These are phyloP conservation scores for Candida bentonensis DNA, from an alignment of 805 yeast genomes.

Conservation along the genomic window DNA sequence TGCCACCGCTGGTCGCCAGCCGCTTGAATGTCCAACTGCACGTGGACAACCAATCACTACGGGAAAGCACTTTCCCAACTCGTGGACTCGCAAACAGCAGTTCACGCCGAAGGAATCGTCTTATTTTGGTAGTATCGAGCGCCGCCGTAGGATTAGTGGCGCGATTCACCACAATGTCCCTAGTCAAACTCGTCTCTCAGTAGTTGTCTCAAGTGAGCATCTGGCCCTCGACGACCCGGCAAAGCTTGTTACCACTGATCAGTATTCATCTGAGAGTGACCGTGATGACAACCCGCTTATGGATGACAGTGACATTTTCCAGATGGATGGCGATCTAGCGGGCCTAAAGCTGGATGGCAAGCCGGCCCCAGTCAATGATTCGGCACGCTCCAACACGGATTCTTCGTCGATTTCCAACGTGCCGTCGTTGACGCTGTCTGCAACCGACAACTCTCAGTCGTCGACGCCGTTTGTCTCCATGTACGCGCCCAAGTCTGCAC, in stretches of 20 bases:
- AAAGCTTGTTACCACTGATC: neutral
- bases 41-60: neutral
- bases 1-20: constrained; percentile 18
- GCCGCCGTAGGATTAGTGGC: neutral
- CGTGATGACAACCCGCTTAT: neutral
- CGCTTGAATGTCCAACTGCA: constrained; percentile 8
- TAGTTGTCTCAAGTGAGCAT: neutral
- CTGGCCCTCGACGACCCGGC: neutral
- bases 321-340: neutral
- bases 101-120: constrained; percentile 9
- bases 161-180: neutral
- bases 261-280: neutral
- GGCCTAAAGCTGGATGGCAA: neutral
- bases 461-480: constrained; percentile 4
- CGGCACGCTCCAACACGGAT: neutral
- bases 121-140: neutral
- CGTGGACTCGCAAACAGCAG: constrained; percentile 17
- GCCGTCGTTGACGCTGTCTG: constrained; percentile 13
- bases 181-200: neutral
- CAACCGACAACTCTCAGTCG: neutral
- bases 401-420: constrained; percentile 12
- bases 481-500: constrained; percentile 7
- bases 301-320: constrained; percentile 1
- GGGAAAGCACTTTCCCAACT: neutral
- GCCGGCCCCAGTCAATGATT: neutral